Evolutionary conservation across 2,329 filamentous ascomycete species (phyloP).

Genomic region (Albophoma yamanashiensis): DNA sequence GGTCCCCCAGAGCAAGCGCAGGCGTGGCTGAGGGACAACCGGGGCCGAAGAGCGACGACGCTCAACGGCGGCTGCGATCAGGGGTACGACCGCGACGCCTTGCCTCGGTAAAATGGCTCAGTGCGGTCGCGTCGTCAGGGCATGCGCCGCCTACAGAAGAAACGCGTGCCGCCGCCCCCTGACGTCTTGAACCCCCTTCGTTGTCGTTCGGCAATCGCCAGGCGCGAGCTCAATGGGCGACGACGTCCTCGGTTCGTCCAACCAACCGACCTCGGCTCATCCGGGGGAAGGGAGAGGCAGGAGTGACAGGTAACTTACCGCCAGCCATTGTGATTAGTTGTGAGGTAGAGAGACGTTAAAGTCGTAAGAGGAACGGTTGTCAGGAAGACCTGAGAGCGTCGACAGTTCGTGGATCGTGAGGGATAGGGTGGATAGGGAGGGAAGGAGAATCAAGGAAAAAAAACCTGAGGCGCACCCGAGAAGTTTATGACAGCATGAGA

Average conservation of each 20-base stretch:
- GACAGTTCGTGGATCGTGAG: conserved; percentile 5
- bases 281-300: not conserved
- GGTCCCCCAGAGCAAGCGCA: not conserved
- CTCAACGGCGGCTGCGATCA: not conserved
- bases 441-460: conserved; percentile 12
- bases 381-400: conserved; percentile 6
- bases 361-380: conserved; percentile 4
- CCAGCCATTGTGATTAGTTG: conserved; percentile 30
- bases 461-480: conserved; percentile 15
- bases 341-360: conserved; percentile 6
- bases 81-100: not conserved
- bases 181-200: not conserved
- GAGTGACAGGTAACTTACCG: conserved; percentile 23
- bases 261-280: not conserved
- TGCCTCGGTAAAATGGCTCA: conserved; percentile 1
- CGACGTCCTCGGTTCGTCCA: not conserved
- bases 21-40: not conserved
- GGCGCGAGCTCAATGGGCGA: conserved; percentile 11
- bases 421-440: conserved; percentile 9
- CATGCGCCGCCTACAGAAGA: not conserved
- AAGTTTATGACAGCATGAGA: conserved; percentile 31
- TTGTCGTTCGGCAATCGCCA: not conserved
- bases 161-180: not conserved
- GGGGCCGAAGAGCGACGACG: not conserved
- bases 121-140: not conserved